These are phyloP conservation scores for Flagelloscypha sp. DNA, from an alignment of 768 basidiomycete genomes.

Conservation along the genomic window DNA sequence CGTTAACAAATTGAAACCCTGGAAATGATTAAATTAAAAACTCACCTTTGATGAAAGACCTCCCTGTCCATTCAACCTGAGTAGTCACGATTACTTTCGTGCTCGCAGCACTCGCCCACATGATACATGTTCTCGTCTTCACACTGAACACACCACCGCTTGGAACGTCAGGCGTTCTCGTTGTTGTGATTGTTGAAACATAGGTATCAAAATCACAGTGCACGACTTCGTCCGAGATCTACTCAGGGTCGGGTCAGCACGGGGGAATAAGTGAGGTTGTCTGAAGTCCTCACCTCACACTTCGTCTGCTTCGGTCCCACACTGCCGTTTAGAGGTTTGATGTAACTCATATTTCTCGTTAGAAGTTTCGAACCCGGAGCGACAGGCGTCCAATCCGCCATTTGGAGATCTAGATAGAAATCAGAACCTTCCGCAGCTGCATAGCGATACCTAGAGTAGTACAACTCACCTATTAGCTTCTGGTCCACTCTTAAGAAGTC, in stretches of 20 bases:
- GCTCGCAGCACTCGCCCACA: conserved; percentile 78
- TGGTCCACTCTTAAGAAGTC: conserved; percentile 88
- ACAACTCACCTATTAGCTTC: conserved; percentile 68
- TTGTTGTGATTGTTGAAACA: conserved; percentile 78
- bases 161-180: conserved; percentile 89
- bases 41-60: conserved; percentile 92
- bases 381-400: conserved; percentile 86
- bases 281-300: no score
- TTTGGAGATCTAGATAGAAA: conserved; percentile 71
- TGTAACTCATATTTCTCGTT: conserved; percentile 88
- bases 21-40: background rate
- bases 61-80: conserved; percentile 91
- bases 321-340: conserved; percentile 81
- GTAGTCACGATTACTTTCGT: conserved; percentile 82
- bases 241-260: no score
- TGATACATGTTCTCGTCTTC: conserved; percentile 91
- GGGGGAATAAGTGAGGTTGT: no score
- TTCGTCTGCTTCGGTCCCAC: conserved; percentile 94
- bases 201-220: conserved; percentile 80
- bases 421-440: background rate
- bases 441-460: background rate
- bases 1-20: conserved; percentile 24
- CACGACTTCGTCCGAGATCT: conserved; percentile 78
- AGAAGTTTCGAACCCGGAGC: conserved; percentile 57
- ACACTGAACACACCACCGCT: conserved; percentile 89